These are phyloP conservation scores for Aspergillus carlsbadensis DNA, from an alignment of 495 filamentous ascomycete genomes.

Conservation along the genomic window DNA sequence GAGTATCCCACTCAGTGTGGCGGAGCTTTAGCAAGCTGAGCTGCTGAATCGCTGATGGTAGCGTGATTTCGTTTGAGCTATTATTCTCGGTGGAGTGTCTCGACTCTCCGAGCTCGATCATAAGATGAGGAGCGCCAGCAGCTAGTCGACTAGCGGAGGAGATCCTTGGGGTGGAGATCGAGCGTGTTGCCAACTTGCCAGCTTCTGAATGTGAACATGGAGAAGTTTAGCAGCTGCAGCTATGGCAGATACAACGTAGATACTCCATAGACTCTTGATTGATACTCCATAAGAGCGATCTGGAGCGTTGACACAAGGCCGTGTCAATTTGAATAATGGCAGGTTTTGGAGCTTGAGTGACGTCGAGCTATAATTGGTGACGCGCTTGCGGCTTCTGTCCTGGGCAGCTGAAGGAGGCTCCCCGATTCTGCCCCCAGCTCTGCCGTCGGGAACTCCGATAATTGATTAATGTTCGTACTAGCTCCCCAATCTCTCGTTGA, in stretches of 20 bases:
- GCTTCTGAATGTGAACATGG: no score
- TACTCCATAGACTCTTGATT: background rate
- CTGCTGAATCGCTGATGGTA: no score
- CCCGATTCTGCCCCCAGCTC: background rate
- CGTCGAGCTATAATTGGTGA: background rate
- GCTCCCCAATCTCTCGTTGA: background rate
- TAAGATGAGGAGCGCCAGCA: background rate
- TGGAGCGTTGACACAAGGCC: background rate
- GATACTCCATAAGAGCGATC: background rate
- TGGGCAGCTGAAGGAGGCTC: background rate
- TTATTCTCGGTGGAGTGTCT: background rate
- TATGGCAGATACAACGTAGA: background rate
- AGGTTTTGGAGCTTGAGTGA: background rate
- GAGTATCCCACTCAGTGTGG: slow-evolving; percentile 3
- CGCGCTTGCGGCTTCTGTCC: background rate
- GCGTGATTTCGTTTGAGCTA: slow-evolving; percentile 6
- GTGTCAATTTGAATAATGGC: background rate
- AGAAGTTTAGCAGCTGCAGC: no score
- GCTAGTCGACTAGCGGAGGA: background rate
- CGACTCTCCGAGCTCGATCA: background rate
- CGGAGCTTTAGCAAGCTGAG: background rate
- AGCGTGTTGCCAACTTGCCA: no score
- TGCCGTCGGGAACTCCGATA: slow-evolving; percentile 6
- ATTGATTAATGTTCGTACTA: no score
- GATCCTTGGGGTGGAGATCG: background rate